Percentiles rank a stretch among this genome's conserved stretches.
phyloP scores from a whole-genome alignment of 73 alveolate species.

The Paramecium biaurelia region DNA sequence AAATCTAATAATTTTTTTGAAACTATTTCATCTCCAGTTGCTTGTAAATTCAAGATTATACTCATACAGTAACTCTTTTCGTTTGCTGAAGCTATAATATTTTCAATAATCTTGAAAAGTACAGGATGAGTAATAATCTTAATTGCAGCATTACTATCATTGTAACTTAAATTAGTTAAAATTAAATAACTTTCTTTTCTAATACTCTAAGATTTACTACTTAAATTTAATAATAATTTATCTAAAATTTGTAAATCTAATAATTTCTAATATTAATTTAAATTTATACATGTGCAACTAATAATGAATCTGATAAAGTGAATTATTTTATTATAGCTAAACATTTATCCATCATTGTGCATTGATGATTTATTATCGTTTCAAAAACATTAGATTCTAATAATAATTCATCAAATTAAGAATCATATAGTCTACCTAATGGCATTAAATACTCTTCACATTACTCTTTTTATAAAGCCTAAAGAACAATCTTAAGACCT shows the following conservation, averaged over 20 bases:
- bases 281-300: neutral
- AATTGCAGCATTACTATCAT: neutral
- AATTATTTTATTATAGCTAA: neutral
- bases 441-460: constrained; percentile 12
- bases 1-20: neutral
- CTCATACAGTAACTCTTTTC: neutral
- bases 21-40: neutral
- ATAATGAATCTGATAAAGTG: neutral
- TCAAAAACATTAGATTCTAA: neutral
- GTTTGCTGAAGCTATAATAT: neutral
- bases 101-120: neutral
- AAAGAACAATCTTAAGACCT: neutral
- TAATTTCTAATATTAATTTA: neutral
- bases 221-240: neutral
- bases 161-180: neutral
- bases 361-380: neutral
- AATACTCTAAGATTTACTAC: neutral
- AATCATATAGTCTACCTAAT: neutral
- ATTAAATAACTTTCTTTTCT: neutral
- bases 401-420: neutral
- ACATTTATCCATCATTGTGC: neutral
- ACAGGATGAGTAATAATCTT: neutral
- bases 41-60: neutral
- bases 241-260: neutral
- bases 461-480: neutral